Conservation (phyloP, 177 flowering plant genomes). For the Tripterygium wilfordii region DNA sequence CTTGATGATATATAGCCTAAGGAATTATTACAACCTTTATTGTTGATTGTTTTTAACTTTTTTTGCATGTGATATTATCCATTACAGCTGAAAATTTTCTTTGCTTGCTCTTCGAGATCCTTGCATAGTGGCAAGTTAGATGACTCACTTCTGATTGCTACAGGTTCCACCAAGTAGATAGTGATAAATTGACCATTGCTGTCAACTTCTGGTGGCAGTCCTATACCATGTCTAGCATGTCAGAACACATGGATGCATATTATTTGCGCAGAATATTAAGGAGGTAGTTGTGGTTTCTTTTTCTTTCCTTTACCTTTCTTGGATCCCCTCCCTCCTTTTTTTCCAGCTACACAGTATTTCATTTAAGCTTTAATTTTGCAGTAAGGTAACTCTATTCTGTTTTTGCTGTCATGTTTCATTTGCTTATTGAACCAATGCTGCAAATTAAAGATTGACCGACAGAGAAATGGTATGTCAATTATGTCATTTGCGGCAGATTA, state of each 20-base stretch:
- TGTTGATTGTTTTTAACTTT: no score
- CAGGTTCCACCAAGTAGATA: slow-evolving; percentile 98
- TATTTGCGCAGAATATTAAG: slow-evolving; percentile 78
- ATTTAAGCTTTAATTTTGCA: not conserved
- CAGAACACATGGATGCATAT: slow-evolving; percentile 94
- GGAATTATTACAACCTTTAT: no score
- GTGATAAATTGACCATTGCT: slow-evolving; percentile 77
- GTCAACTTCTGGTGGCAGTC: slow-evolving; percentile 98
- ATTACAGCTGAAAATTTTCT: no score
- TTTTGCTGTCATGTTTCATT: slow-evolving; percentile 20
- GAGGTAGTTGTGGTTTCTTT: slow-evolving; percentile 39
- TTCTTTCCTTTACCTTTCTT: not conserved
- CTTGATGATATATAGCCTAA: no score
- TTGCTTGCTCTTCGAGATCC: no score
- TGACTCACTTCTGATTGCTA: slow-evolving; percentile 6
- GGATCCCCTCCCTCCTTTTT: not conserved
- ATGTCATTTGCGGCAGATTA: slow-evolving; percentile 6
- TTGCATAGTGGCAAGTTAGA: no score
- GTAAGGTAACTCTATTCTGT: slow-evolving; percentile 13
- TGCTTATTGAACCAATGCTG: slow-evolving; percentile 12
- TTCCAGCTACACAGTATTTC: not conserved
- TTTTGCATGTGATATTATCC: no score
- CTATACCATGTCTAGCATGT: slow-evolving; percentile 53
- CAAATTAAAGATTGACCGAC: slow-evolving; percentile 58
- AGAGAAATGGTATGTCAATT: slow-evolving; percentile 69